Conservation (phyloP, 768 basidiomycete genomes). For the Candolleomyces aberdarensis region DNA sequence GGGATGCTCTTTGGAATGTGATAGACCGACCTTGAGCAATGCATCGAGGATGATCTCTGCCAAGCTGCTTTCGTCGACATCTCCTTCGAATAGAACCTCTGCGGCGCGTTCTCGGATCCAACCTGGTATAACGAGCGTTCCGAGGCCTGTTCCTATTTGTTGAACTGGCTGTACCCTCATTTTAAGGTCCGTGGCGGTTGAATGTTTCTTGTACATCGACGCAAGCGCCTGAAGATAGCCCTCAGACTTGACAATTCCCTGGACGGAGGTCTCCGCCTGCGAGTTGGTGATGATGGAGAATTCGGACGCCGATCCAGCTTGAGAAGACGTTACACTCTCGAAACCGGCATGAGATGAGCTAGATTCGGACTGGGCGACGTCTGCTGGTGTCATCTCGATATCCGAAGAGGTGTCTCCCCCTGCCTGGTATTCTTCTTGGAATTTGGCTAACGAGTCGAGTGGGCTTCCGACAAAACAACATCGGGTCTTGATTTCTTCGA, state of each 20-base stretch:
- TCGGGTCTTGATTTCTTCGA: conserved; percentile 89
- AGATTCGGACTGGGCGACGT: conserved; percentile 48
- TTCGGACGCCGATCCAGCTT: conserved; percentile 46
- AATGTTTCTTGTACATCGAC: conserved; percentile 70
- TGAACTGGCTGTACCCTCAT: conserved; percentile 68
- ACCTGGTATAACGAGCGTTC: conserved; percentile 83
- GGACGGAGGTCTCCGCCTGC: conserved; percentile 28
- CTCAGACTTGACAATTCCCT: conserved; percentile 35
- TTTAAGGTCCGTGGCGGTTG: conserved; percentile 71
- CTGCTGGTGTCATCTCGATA: conserved; percentile 29
- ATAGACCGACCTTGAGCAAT: conserved; percentile 52
- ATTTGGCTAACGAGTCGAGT: conserved; percentile 38
- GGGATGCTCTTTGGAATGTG: no score
- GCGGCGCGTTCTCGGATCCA: conserved; percentile 93
- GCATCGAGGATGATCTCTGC: conserved; percentile 79
- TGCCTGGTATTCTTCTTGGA: conserved; percentile 23
- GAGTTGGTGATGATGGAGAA: conserved; percentile 53
- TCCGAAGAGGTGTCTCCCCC: conserved; percentile 23
- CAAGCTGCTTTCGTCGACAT: conserved; percentile 82
- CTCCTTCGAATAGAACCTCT: conserved; percentile 87
- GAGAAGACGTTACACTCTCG: conserved; percentile 48
- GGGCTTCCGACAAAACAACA: conserved; percentile 82
- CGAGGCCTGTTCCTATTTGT: conserved; percentile 68
- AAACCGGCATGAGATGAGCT: conserved; percentile 54
- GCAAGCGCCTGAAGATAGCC: conserved; percentile 62